Evolutionary conservation across 1,284 basidiomycete species (phyloP).

Genomic region (Lentinula novae-zelandiae): DNA sequence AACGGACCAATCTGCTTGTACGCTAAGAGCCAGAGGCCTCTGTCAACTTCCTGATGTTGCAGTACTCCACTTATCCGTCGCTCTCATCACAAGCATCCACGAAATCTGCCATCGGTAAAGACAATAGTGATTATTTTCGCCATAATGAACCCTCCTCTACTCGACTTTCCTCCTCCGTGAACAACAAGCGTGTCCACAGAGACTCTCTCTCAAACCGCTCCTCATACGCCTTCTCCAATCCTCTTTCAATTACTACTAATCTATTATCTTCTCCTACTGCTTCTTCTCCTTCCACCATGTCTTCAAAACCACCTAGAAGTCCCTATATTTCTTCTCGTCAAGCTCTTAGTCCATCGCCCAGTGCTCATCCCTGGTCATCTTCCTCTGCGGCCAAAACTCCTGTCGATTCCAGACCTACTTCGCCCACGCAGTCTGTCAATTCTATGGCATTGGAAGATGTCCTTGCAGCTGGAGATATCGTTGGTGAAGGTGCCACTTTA

Average conservation of each 20-base stretch:
- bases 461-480: constrained; percentile 63
- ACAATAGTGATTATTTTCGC: constrained; percentile 35
- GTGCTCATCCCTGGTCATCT: constrained; percentile 9
- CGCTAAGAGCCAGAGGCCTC: constrained; percentile 4
- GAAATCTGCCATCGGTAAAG: constrained; percentile 26
- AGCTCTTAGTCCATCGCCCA: constrained; percentile 24
- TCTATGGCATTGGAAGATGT: constrained; percentile 60
- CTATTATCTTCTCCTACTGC: constrained; percentile 22
- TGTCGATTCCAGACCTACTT: constrained; percentile 13
- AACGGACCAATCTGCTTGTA: constrained; percentile 17
- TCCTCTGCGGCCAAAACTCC: constrained; percentile 5
- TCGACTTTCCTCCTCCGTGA: constrained; percentile 22
- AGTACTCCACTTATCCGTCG: constrained; percentile 59
- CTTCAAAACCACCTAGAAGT: constrained; percentile 38
- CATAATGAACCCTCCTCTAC: constrained; percentile 38
- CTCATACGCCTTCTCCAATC: constrained; percentile 25
- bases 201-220: constrained; percentile 30
- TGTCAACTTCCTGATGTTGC: constrained; percentile 52
- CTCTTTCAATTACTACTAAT: constrained; percentile 36
- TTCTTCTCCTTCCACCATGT: constrained; percentile 31
- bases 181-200: constrained; percentile 34
- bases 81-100: constrained; percentile 42
- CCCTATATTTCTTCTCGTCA: constrained; percentile 40
- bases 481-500: constrained; percentile 61
- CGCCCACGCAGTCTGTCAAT: constrained; percentile 31